These are phyloP conservation scores for Didymella lethalis DNA, from an alignment of 2,329 filamentous ascomycete genomes.

Conservation along the genomic window DNA sequence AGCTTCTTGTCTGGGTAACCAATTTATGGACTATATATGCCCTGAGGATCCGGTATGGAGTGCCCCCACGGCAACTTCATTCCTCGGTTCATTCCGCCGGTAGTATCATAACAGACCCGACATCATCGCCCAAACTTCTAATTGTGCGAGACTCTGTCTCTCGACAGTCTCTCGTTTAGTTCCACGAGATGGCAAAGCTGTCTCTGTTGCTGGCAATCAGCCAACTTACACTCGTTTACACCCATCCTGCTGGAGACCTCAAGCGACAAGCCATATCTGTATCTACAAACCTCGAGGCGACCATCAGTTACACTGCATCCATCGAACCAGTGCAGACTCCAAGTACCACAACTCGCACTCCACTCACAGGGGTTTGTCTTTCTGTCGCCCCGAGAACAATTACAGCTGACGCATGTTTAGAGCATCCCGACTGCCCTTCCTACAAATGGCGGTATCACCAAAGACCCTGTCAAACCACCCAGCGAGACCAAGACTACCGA, in stretches of 20 bases:
- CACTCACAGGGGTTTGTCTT: constrained; percentile 40
- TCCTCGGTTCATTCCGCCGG: constrained; percentile 41
- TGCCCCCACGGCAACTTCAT: constrained; percentile 35
- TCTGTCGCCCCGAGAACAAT: background rate
- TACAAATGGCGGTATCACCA: constrained; percentile 37
- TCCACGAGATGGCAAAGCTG: constrained; percentile 39
- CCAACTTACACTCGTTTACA: constrained; percentile 35
- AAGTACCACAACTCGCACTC: constrained; percentile 33
- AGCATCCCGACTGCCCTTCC: constrained; percentile 45
- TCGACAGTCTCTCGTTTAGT: constrained; percentile 21
- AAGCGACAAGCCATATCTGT: constrained; percentile 30
- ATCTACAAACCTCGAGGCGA: constrained; percentile 32
- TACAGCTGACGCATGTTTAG: constrained; percentile 28
- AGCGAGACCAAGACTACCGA: constrained; percentile 28
- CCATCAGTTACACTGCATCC: constrained; percentile 43
- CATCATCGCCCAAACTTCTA: constrained; percentile 14
- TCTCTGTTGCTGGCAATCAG: constrained; percentile 35
- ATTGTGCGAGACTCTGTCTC: constrained; percentile 30
- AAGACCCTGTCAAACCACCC: constrained; percentile 35
- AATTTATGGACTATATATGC: constrained; percentile 36
- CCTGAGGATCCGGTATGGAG: constrained; percentile 20
- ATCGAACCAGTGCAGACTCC: constrained; percentile 42
- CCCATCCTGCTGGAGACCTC: constrained; percentile 32
- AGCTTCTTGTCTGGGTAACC: constrained; percentile 9
- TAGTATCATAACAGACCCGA: constrained; percentile 13